Base-by-base conservation (phyloP, 345 rosid genomes). In the Salix caprea region DNA sequence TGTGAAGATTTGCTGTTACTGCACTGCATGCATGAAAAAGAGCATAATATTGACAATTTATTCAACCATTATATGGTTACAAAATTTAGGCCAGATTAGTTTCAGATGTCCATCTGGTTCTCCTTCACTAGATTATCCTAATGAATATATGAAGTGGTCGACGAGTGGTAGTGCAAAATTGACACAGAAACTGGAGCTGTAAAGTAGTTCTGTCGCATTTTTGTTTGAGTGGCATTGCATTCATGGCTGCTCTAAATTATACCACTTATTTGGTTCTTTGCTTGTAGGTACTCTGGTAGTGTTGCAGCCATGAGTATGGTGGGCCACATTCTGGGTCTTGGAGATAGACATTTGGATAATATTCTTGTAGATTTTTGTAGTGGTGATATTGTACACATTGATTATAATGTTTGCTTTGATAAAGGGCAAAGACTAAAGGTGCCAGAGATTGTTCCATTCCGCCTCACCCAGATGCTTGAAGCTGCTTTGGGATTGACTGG, bases 301-400 rank as follows among this genome's bases (percentile, higher is more conserved):
- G 89, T 94, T 82, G 98, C 98, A 67, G 94, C 96, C 79, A 94
- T 92, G 98, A 94, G 98, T 81, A 92, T 94, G 83, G 97, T 92
- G 56, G 98, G 98, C 71, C 96, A 94, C 84, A 85, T 94, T 84
- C 84, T 94, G 54, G 98, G 98, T 78, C 88, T 94, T 30, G 97
- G 98, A 19, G 98, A 94, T 79, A 90, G 98, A 82, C 98, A 92
- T 87, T 88, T 92, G 83, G 98, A 94, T 83, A 94, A 94, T 82
- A 90, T 94, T 84, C 96, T 94, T 67, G 83, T 94, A 79, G 97
- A 94, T 86, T 92, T 92, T 83, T 87, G 88, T 76, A 92, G 88
- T 81, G 98, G 97, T 86, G 98, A 94, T 84, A 88, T 94, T 30
- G 91, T 94, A 61, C 98, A 94, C 84, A 94, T 94, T 65, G 98